Percentiles rank a stretch among this genome's conserved stretches.
Evolutionary conservation across 805 yeast genomes (phyloP).

Genomic region (Peterozyma toletana): DNA sequence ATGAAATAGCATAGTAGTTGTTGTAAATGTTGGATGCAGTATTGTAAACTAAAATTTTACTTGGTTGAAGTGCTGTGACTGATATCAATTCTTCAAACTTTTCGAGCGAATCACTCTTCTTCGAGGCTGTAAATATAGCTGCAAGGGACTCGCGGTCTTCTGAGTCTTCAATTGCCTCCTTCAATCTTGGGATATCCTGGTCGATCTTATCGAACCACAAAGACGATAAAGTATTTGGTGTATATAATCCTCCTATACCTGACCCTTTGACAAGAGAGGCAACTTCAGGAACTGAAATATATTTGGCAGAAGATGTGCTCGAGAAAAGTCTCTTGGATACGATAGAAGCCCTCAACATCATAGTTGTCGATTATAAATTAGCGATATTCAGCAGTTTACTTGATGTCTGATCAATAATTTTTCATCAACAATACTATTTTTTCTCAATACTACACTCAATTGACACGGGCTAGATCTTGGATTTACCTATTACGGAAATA

Average conservation of each 20-base stretch:
- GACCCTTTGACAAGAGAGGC: slow-evolving; percentile 17
- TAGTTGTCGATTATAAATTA: too few relatives aligned
- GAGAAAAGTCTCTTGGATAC: too few relatives aligned
- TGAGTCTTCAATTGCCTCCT: slow-evolving; percentile 25
- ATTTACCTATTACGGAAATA: too few relatives aligned
- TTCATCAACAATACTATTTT: too few relatives aligned
- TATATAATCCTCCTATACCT: slow-evolving; percentile 44
- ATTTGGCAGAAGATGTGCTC: too few relatives aligned
- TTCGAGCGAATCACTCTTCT: slow-evolving; percentile 4
- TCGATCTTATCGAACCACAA: slow-evolving; percentile 43
- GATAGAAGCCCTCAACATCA: too few relatives aligned
- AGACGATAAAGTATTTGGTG: slow-evolving; percentile 37
- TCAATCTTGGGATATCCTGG: slow-evolving; percentile 30
- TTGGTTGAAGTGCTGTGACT: slow-evolving; percentile 36
- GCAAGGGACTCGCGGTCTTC: too few relatives aligned
- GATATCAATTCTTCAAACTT: slow-evolving; percentile 27
- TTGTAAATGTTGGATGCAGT: slow-evolving; percentile 41
- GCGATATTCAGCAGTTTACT: too few relatives aligned
- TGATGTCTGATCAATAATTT: too few relatives aligned
- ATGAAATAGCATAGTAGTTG: slow-evolving; percentile 39
- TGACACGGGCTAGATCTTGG: too few relatives aligned
- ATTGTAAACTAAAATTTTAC: slow-evolving; percentile 34
- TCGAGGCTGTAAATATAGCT: not conserved
- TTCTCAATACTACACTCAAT: too few relatives aligned
- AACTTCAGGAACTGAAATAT: slow-evolving; percentile 12